Base-by-base conservation (phyloP, 2,329 filamentous ascomycete genomes). In the Clonostachys byssicola region DNA sequence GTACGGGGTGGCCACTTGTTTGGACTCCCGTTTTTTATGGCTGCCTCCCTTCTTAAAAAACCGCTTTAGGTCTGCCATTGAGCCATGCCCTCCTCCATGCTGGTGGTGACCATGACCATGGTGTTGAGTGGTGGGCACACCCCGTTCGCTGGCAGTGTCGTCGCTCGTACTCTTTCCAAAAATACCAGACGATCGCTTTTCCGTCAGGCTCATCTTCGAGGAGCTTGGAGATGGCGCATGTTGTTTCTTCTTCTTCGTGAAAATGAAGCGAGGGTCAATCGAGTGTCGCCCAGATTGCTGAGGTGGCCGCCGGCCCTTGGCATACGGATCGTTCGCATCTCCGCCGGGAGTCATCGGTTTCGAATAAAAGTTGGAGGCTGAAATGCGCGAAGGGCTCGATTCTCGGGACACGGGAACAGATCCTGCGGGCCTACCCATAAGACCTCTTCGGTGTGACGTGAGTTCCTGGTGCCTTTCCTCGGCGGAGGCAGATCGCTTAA, bases 11-110 rank as follows among this genome's bases (percentile, higher is more conserved):
- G 75, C 70, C 23, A 30, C 23, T 30, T 30, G 23, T 30, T 30
- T 30, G 12, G 75, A 70, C 5, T 86, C 77, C 33, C 87, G 45
- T 54, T 88, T 90, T 38, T 89, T 90, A 55, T 79, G 70, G 54
- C 84, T 78, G 3, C 81, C 80, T 45, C 86, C 81, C 51, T 90
- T 84, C 66, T 86, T 94, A 74, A 99, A 95, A 65, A 99, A 99
- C n/a, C 94, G 81, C 70, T 96, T 96, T 51, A 99, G 69, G 58
- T 97, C 92, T 5, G 88, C 86, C 88, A 97, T 97, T 6, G 94
- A 96, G 18, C 88, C 84, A 50, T 89, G 82, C 44, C 56, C 49
- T 18, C 17, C 14, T 18, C 17, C 14, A 12, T 39, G 36, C 14
- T 39, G 36, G 10, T 39, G 36, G 36, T 39, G 36, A 39, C 36